Conservation (phyloP, 2,329 filamentous ascomycete species). For the Remersonia thermophila region DNA sequence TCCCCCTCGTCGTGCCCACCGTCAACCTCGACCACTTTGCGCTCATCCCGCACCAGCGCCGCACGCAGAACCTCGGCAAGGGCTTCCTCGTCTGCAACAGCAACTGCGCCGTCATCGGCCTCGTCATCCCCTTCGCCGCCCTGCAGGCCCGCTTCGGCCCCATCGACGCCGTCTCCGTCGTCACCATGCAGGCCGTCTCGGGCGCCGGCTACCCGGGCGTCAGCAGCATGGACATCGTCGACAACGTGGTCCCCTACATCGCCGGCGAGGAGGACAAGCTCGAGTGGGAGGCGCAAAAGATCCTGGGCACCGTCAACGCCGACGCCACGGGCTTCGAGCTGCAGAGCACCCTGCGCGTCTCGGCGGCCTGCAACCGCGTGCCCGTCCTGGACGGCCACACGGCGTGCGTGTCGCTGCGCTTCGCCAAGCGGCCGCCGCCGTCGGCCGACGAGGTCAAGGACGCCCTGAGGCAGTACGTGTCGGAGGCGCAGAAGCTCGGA, state of each 20-base stretch:
- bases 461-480: conserved; percentile 68
- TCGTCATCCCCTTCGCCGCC: conserved; percentile 89
- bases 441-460: conserved; percentile 63
- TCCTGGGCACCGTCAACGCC: conserved; percentile 63
- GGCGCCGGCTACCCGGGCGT: conserved; percentile 87
- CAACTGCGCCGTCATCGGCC: conserved; percentile 93
- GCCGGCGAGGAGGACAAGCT: conserved; percentile 92
- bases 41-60: conserved; percentile 79
- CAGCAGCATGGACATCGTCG: conserved; percentile 86
- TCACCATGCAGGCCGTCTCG: conserved; percentile 90
- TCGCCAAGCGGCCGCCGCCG: conserved; percentile 63
- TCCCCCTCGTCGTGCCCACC: conserved; percentile 87
- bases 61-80: conserved; percentile 58
- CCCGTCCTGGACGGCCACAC: conserved; percentile 93
- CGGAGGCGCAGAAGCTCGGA: conserved; percentile 69
- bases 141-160: conserved; percentile 77
- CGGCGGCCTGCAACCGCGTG: conserved; percentile 83
- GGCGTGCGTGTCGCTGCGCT: conserved; percentile 81
- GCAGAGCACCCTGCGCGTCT: conserved; percentile 62
- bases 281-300: conserved; percentile 89
- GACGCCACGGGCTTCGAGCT: conserved; percentile 65
- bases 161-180: conserved; percentile 63
- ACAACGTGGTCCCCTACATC: conserved; percentile 94
- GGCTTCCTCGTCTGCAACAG: conserved; percentile 96
- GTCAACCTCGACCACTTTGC: conserved; percentile 83